These are phyloP conservation scores for Aspergillus amoenus DNA, from an alignment of 2,329 filamentous ascomycete genomes.

Conservation along the genomic window DNA sequence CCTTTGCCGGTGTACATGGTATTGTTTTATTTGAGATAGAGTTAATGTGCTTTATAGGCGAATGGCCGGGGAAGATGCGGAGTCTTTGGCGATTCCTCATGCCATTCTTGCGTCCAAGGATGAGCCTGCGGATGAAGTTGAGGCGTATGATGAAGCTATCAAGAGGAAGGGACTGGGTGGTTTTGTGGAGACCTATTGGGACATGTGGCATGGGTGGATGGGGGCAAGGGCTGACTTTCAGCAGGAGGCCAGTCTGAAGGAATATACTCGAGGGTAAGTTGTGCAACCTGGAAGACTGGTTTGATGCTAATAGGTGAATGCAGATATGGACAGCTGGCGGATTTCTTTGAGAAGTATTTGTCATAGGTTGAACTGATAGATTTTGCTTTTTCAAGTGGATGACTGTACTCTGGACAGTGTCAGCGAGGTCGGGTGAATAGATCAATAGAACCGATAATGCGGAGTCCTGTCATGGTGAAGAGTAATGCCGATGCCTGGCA, in stretches of 20 bases:
- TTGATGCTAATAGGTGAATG: neutral
- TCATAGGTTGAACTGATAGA: neutral
- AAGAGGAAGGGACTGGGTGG: slow-evolving; percentile 53
- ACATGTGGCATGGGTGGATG: slow-evolving; percentile 75
- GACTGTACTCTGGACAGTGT: too few relatives aligned
- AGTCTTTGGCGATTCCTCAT: slow-evolving; percentile 60
- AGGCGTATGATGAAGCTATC: slow-evolving; percentile 54
- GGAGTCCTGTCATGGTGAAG: too few relatives aligned
- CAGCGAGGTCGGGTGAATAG: too few relatives aligned
- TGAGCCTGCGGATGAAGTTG: slow-evolving; percentile 56
- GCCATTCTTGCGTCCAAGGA: slow-evolving; percentile 66
- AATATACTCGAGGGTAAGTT: slow-evolving; percentile 56
- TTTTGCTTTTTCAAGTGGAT: too few relatives aligned
- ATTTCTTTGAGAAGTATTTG: slow-evolving; percentile 27
- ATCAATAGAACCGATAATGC: too few relatives aligned
- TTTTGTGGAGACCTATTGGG: slow-evolving; percentile 62
- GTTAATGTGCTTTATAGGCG: slow-evolving; percentile 25
- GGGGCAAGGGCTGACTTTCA: slow-evolving; percentile 62
- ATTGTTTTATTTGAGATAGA: too few relatives aligned
- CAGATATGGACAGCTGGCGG: slow-evolving; percentile 22
- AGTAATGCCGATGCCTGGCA: neutral
- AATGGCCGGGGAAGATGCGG: slow-evolving; percentile 59
- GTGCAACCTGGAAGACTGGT: neutral
- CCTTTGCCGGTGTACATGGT: neutral
- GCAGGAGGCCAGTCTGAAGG: slow-evolving; percentile 55